Evolutionary conservation across 164 flowering plant genomes (phyloP).

Genomic region (Umbellularia californica): DNA sequence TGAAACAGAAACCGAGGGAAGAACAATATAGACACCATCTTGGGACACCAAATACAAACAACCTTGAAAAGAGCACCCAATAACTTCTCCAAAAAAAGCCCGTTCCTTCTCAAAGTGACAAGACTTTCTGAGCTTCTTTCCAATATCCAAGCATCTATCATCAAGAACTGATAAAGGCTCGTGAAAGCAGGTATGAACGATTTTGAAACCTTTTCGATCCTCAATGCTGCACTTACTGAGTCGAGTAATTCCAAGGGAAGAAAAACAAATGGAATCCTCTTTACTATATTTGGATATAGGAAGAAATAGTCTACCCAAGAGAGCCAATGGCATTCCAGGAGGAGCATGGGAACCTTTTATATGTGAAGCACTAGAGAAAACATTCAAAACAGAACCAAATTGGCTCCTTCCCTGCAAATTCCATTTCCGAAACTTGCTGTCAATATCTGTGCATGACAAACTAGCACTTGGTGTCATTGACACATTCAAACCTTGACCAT

Average conservation of each 20-base stretch:
- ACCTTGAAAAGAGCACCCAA: conserved; percentile 76
- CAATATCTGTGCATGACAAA: conserved; percentile 6
- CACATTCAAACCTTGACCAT: conserved; percentile 1
- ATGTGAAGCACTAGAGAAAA: conserved; percentile 34
- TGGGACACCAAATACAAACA: conserved; percentile 71
- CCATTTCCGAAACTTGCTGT: conserved; percentile 11
- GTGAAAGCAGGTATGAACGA: conserved; percentile 53
- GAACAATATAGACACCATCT: conserved; percentile 67
- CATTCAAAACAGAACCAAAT: conserved; percentile 25
- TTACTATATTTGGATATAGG: conserved; percentile 36
- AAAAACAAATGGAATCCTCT: conserved; percentile 59
- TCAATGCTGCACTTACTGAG: conserved; percentile 28
- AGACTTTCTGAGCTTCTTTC: conserved; percentile 11
- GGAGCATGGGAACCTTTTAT: conserved; percentile 12
- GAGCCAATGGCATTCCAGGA: conserved; percentile 18
- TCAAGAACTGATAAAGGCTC: conserved; percentile 34
- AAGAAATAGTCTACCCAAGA: conserved; percentile 56
- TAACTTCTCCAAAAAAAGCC: conserved; percentile 45
- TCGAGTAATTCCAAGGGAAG: conserved; percentile 74
- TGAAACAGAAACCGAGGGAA: conserved; percentile 66
- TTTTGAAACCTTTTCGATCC: conserved; percentile 28
- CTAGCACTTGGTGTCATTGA: conserved; percentile 12
- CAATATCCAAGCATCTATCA: conserved; percentile 32
- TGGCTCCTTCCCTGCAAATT: conserved; percentile 17
- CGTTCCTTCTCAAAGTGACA: conserved; percentile 30